phyloP scores from a whole-genome alignment of 2,329 filamentous ascomycete species.

The Zasmidium angulare region DNA sequence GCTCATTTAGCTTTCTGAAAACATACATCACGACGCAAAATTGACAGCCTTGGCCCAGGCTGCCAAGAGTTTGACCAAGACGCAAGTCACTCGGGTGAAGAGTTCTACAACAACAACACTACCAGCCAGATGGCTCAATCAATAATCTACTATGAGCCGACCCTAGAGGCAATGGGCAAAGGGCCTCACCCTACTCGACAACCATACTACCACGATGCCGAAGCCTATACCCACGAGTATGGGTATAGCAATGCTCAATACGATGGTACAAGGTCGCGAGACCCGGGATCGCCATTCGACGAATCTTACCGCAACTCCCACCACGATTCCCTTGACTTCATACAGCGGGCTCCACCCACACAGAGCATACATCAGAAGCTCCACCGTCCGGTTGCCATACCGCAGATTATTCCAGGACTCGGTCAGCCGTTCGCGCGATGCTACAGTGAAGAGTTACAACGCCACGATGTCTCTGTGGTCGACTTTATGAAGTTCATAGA shows the following conservation, averaged over 20 bases:
- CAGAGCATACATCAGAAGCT: background rate
- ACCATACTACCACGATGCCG: background rate
- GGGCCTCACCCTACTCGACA: background rate
- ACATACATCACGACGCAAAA: too few species aligned
- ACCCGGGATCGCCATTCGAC: too few species aligned
- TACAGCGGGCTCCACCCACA: background rate
- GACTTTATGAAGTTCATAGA: constrained; percentile 30
- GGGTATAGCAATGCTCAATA: background rate
- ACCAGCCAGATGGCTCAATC: too few species aligned
- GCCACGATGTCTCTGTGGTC: constrained; percentile 3
- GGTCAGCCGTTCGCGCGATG: constrained; percentile 4
- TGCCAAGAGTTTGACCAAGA: too few species aligned
- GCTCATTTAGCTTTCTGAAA: too few species aligned
- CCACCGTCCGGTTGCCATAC: constrained; percentile 3
- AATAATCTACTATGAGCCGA: too few species aligned
- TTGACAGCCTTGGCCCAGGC: too few species aligned
- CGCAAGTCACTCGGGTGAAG: too few species aligned
- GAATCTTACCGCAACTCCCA: too few species aligned
- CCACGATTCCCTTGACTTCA: background rate
- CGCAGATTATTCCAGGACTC: constrained; percentile 1
- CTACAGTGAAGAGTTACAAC: background rate
- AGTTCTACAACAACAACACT: too few species aligned
- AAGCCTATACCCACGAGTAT: background rate
- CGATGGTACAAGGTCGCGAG: too few species aligned
- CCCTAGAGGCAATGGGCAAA: too few species aligned